These are phyloP conservation scores for Phaeosphaeria sp. DNA, from an alignment of 2,329 filamentous ascomycete genomes.

Conservation along the genomic window DNA sequence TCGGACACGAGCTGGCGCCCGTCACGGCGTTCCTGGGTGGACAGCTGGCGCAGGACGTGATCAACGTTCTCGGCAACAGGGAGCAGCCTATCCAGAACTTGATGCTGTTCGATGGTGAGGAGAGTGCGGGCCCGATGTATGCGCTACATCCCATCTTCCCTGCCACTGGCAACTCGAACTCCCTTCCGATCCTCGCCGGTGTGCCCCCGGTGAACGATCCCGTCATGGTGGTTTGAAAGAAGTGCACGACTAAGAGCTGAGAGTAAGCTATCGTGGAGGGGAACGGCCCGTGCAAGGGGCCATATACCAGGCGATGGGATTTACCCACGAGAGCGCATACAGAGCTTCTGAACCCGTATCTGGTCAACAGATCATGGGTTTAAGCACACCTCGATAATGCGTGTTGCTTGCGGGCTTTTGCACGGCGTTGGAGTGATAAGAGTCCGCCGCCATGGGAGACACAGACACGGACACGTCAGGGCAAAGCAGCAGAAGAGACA, in stretches of 20 bases:
- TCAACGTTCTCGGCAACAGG: slow-evolving; percentile 88
- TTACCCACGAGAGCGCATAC: too few relatives aligned
- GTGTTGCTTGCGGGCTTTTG: too few relatives aligned
- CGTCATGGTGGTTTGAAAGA: slow-evolving; percentile 19
- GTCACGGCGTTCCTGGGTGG: slow-evolving; percentile 90
- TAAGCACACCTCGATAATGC: too few relatives aligned
- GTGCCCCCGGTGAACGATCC: slow-evolving; percentile 29
- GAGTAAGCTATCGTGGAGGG: not conserved
- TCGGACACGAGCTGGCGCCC: slow-evolving; percentile 83
- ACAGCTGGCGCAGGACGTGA: slow-evolving; percentile 92
- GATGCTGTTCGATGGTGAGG: slow-evolving; percentile 86
- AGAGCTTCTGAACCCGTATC: too few relatives aligned
- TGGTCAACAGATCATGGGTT: too few relatives aligned
- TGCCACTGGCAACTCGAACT: slow-evolving; percentile 28
- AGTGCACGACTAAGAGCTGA: not conserved
- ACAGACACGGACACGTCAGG: not conserved
- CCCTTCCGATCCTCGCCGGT: slow-evolving; percentile 30
- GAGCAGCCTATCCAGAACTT: slow-evolving; percentile 98
- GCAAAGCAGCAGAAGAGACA: not conserved
- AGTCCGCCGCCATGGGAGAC: not conserved
- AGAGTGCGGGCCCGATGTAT: slow-evolving; percentile 79
- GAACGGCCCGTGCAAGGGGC: not conserved
- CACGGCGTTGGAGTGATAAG: too few relatives aligned
- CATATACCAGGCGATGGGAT: too few relatives aligned
- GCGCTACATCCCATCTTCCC: slow-evolving; percentile 74